phyloP scores from a whole-genome alignment of 768 basidiomycete genomes.

The Gloeopeniophorella convolvens region DNA sequence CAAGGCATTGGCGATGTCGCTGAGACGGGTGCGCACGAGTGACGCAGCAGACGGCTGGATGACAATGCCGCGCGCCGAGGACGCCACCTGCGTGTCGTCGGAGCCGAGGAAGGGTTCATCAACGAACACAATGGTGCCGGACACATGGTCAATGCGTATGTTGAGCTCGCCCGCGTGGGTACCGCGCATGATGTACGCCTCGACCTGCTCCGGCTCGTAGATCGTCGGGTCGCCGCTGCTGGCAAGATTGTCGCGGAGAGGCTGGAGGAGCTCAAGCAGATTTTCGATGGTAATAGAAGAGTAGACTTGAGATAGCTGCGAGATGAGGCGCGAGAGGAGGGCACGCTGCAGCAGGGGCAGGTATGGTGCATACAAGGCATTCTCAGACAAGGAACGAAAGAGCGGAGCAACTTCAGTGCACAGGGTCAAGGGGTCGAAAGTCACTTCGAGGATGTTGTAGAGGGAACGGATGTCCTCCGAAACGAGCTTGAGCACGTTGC shows the following conservation, averaged over 20 bases:
- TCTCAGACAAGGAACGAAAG: slow-evolving; percentile 49
- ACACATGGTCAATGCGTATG: slow-evolving; percentile 85
- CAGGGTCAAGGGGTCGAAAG: slow-evolving; percentile 88
- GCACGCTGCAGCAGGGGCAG: slow-evolving; percentile 87
- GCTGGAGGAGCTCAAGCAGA: slow-evolving; percentile 71
- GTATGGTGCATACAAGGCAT: slow-evolving; percentile 69
- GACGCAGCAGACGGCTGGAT: slow-evolving; percentile 70
- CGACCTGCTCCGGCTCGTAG: slow-evolving; percentile 72
- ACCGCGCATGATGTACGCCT: slow-evolving; percentile 91
- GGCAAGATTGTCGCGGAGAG: slow-evolving; percentile 52
- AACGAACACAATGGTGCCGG: slow-evolving; percentile 76
- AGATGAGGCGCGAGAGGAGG: slow-evolving; percentile 83
- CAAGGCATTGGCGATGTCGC: slow-evolving; percentile 66
- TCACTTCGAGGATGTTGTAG: slow-evolving; percentile 85
- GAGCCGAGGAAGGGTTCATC: slow-evolving; percentile 60
- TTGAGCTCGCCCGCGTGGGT: slow-evolving; percentile 80
- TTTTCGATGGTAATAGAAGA: slow-evolving; percentile 75
- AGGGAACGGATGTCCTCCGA: slow-evolving; percentile 68
- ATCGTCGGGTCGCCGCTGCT: slow-evolving; percentile 29
- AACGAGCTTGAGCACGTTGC: slow-evolving; percentile 76
- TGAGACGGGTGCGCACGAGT: slow-evolving; percentile 70
- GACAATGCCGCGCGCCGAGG: slow-evolving; percentile 31
- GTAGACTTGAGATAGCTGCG: slow-evolving; percentile 90
- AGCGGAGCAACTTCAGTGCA: slow-evolving; percentile 75
- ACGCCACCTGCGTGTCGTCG: slow-evolving; percentile 32